Percentiles rank a stretch among this genome's conserved stretches.
phyloP scores from a whole-genome alignment of 73 alveolate species.

The Uronychia setigera region DNA sequence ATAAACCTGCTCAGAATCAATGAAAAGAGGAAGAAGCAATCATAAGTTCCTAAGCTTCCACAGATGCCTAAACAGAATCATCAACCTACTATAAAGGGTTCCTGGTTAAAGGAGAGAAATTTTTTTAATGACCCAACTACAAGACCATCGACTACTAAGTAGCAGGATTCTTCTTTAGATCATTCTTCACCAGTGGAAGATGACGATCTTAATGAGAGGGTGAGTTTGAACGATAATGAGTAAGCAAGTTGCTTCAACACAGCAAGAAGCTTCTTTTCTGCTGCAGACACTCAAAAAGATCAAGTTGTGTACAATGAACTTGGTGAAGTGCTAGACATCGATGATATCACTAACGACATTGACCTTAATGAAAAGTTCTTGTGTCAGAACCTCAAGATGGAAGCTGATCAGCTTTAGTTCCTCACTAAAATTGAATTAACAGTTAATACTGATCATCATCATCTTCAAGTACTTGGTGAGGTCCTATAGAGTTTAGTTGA shows the following conservation, averaged over 20 bases:
- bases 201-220: neutral
- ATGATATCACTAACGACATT: conserved; percentile 13
- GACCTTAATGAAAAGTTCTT: conserved; percentile 54
- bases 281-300: neutral
- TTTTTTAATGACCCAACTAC: conserved; percentile 6
- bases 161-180: too few relatives aligned
- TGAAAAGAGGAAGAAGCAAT: neutral
- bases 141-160: too few relatives aligned
- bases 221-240: neutral
- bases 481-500: conserved; percentile 27
- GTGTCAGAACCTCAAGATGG: conserved; percentile 29
- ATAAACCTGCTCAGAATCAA: conserved; percentile 36
- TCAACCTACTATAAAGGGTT: neutral
- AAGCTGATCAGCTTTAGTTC: conserved; percentile 21
- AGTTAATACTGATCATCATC: conserved; percentile 47
- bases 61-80: neutral
- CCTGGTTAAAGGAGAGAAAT: too few relatives aligned
- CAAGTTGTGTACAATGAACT: neutral
- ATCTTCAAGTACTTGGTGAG: conserved; percentile 47
- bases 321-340: conserved; percentile 23
- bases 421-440: conserved; percentile 42
- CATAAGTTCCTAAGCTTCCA: neutral
- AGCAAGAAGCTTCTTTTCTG: conserved; percentile 8
- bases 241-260: too few relatives aligned
- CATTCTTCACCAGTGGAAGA: neutral